Base-by-base conservation (phyloP, 148 eudicot species). In the Tetragonia tetragonoides region DNA sequence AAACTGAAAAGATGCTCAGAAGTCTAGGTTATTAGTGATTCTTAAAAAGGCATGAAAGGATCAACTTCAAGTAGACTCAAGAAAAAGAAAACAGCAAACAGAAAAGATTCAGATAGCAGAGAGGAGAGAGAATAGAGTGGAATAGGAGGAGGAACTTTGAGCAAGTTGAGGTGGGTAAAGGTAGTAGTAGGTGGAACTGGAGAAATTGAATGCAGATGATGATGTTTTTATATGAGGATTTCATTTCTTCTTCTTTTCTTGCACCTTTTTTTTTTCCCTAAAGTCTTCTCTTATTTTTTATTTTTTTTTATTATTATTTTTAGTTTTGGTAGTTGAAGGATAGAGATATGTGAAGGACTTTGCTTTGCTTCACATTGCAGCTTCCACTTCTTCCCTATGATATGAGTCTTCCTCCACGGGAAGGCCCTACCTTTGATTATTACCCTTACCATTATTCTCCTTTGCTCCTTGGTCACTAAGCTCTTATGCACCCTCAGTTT, bases 351-450 rank as follows among this genome's bases (percentile, higher is more conserved):
- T 81, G 78, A 77, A 47, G 63, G 75, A 73, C 75, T 68, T 85
- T 73, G 76, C 89, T 87, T 89, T 89, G 90, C 93, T 86, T 89
- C 88, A 83, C 80, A 88, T 77, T 83, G 84, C 90, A 89, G 82
- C 91, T 85, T 87, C 88, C 89, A 78, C 82, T 86, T 79, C 78
- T 62, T 40, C 57, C 59, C 42, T 70, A 42, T 78, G 80, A 75
- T 72, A 82, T 74, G 4, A 56, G 61, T 69, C 78, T 77, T 78
- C 61, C 83, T 88, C 90, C 90, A 84, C 85, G 75, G 65, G 83
- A 61, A 54, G 88, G 87, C 21, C 88, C 88, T 83, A 83, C 86
- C 77, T 60, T 72, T 75, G 68, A 79, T 70, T 41, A 47, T 76
- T 60, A 51, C 46, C 49, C 53, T 24, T 70, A 28, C 12, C 80